These are phyloP conservation scores for Cryptosporidium parvum DNA, from an alignment of 169 alveolate genomes.

Conservation along the genomic window DNA sequence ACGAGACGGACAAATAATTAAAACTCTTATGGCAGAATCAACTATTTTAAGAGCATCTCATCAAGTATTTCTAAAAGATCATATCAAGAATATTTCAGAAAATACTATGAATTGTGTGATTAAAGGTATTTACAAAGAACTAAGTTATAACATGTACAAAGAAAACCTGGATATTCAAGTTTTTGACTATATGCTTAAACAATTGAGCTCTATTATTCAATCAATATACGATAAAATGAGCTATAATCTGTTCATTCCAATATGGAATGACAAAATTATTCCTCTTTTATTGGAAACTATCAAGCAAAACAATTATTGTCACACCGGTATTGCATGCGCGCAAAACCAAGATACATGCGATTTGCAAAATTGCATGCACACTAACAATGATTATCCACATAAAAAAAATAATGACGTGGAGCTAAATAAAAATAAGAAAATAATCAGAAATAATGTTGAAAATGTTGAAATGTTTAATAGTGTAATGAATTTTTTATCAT, in stretches of 20 bases:
- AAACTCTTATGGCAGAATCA: constrained; percentile 50
- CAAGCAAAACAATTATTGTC: background rate
- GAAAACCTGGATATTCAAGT: constrained; percentile 12
- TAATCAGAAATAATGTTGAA: background rate
- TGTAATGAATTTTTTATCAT: constrained; percentile 48
- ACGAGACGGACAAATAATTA: background rate
- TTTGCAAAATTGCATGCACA: constrained; percentile 3
- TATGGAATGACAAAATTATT: constrained; percentile 63
- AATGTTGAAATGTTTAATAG: constrained; percentile 26
- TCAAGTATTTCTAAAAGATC: constrained; percentile 35
- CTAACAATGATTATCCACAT: background rate
- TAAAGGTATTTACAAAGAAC: constrained; percentile 32
- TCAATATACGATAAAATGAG: constrained; percentile 57
- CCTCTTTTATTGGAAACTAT: constrained; percentile 31
- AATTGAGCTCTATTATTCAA: constrained; percentile 22
- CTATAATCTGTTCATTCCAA: constrained; percentile 59
- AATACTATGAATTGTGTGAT: constrained; percentile 21
- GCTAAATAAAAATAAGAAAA: background rate
- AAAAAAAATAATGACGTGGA: constrained; percentile 19
- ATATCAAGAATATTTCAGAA: constrained; percentile 36
- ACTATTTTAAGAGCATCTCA: constrained; percentile 49
- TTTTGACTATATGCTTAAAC: constrained; percentile 19
- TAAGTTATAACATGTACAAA: constrained; percentile 17
- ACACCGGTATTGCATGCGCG: constrained; percentile 15
- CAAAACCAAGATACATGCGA: constrained; percentile 6